phyloP scores from a whole-genome alignment of 257 asterid genomes.

The Coffea canephora region DNA sequence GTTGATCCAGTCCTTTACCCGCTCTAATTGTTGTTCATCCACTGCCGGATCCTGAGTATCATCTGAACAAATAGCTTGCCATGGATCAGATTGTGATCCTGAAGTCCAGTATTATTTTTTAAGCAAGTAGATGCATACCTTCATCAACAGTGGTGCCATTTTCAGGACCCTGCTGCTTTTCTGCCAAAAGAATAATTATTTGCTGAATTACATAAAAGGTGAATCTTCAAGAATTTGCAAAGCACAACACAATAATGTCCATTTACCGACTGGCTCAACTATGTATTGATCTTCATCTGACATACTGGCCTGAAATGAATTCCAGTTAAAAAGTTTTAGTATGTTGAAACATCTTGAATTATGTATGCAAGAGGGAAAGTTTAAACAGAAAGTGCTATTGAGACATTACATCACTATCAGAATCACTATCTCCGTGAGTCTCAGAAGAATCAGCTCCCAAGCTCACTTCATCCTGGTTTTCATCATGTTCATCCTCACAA shows the following conservation, averaged over 20 bases:
- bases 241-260: not conserved
- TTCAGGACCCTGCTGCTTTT: conserved; percentile 38
- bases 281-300: conserved; percentile 72
- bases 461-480: conserved; percentile 55
- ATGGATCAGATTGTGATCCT: conserved; percentile 19
- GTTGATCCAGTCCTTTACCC: conserved; percentile 79
- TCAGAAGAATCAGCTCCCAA: conserved; percentile 65
- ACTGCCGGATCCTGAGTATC: conserved; percentile 82
- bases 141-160: conserved; percentile 46
- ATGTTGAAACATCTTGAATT: not conserved
- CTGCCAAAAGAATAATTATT: conserved; percentile 31
- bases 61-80: conserved; percentile 40
- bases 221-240: not conserved
- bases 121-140: conserved; percentile 35
- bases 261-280: conserved; percentile 68
- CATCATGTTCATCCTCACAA: conserved; percentile 84
- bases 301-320: conserved; percentile 53
- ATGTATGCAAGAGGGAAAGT: conserved; percentile 13
- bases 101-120: conserved; percentile 17
- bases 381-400: conserved; percentile 13
- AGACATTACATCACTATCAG: conserved; percentile 69
- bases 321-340: conserved; percentile 16
- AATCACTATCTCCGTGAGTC: conserved; percentile 49
- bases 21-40: conserved; percentile 65
- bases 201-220: not conserved